Evolutionary conservation across 2,329 filamentous ascomycete species (phyloP).

Genomic region (Amauroascus niger): DNA sequence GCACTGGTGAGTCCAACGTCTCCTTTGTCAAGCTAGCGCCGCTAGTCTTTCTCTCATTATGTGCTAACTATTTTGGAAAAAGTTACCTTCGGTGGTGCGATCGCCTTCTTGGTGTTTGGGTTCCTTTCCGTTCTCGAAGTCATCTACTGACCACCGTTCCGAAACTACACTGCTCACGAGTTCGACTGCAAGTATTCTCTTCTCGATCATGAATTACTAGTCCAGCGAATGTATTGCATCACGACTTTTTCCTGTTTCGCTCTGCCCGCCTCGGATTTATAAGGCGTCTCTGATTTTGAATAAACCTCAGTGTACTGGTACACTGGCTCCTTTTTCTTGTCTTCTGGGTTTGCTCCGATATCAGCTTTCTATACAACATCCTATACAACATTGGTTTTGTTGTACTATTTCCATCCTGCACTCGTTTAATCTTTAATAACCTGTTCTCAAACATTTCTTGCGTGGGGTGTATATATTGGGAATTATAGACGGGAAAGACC

Average conservation of each 20-base stretch:
- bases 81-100: constrained; percentile 88
- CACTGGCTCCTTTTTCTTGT: neutral
- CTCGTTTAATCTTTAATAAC: neutral
- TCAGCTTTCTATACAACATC: neutral
- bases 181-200: neutral
- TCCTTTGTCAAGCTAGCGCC: neutral
- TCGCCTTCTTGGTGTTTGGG: constrained; percentile 84
- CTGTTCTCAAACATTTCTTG: neutral
- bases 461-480: neutral
- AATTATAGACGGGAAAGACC: neutral
- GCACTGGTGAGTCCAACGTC: constrained; percentile 62
- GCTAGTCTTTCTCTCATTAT: neutral
- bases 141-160: constrained; percentile 40
- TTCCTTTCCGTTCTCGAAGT: constrained; percentile 84
- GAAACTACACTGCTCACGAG: neutral
- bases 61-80: constrained; percentile 23
- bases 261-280: neutral
- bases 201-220: constrained; percentile 13
- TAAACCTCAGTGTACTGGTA: constrained; percentile 2
- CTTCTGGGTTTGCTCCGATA: neutral
- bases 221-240: neutral
- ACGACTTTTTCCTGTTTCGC: neutral
- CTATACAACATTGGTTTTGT: neutral
- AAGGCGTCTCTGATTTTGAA: neutral
- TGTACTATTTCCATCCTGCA: neutral